Percentiles rank a stretch among this genome's conserved stretches.
Conservation (phyloP, 768 basidiomycete genomes). For the Cystofilobasidium macerans region DNA sequence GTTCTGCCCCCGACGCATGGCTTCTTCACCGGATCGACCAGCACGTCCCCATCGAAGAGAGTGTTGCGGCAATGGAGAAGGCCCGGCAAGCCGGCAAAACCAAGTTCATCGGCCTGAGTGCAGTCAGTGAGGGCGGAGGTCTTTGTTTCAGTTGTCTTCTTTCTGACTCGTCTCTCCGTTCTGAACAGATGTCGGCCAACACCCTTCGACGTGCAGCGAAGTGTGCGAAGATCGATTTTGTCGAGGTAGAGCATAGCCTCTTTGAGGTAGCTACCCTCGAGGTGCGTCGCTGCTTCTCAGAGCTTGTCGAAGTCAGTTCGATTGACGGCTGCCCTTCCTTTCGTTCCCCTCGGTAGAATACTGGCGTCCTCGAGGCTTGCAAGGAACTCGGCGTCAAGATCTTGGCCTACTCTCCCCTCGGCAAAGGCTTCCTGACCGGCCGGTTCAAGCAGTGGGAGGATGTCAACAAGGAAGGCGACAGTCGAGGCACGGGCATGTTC, state of each 20-base stretch:
- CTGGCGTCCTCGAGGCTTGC: constrained; percentile 41
- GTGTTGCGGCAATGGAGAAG: constrained; percentile 28
- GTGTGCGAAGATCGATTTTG: not conserved
- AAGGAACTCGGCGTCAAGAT: constrained; percentile 47
- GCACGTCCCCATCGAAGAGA: constrained; percentile 31
- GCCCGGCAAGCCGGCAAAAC: constrained; percentile 27
- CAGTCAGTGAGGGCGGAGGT: not conserved
- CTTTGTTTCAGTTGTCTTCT: not conserved
- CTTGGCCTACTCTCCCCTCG: constrained; percentile 48
- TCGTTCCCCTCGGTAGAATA: constrained; percentile 12
- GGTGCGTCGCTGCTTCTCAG: not conserved
- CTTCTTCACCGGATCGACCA: constrained; percentile 28
- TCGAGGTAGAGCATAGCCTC: not conserved
- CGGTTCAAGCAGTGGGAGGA: constrained; percentile 9
- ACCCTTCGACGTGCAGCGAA: not conserved
- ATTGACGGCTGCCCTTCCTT: too few relatives aligned
- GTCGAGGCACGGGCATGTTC: constrained; percentile 28
- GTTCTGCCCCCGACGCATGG: not conserved
- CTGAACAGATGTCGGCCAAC: constrained; percentile 5
- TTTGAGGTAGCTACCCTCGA: not conserved
- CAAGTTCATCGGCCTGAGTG: constrained; percentile 1
- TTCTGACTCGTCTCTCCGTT: not conserved
- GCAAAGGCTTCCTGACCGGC: constrained; percentile 39
- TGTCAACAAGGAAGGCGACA: constrained; percentile 34
- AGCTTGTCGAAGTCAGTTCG: too few relatives aligned